Evolutionary conservation across 495 filamentous ascomycete species (phyloP).

Genomic region (Penicillium fimorum): DNA sequence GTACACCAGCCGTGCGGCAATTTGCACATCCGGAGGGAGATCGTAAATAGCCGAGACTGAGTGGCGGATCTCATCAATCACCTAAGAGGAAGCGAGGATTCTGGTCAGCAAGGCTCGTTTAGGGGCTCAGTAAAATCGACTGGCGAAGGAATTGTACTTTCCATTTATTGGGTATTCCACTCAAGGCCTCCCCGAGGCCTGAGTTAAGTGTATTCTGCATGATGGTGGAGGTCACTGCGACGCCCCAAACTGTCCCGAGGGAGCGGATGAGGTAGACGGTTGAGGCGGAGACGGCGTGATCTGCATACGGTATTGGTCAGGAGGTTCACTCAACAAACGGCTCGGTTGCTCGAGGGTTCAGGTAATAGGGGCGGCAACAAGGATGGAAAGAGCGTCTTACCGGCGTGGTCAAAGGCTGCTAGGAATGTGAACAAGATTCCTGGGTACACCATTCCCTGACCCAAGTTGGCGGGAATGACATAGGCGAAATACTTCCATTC

Average conservation of each 20-base stretch:
- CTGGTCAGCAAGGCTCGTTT: conserved; percentile 20
- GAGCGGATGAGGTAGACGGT: conserved; percentile 63
- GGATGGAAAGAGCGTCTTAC: conserved; percentile 28
- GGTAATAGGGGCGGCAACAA: neutral
- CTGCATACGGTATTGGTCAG: conserved; percentile 27
- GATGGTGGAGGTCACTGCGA: conserved; percentile 60
- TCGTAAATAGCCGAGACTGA: conserved; percentile 54
- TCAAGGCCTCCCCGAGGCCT: conserved; percentile 55
- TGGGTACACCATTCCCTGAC: conserved; percentile 64
- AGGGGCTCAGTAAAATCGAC: neutral
- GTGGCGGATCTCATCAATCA: conserved; percentile 61
- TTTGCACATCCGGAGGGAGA: conserved; percentile 58
- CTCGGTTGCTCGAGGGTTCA: neutral
- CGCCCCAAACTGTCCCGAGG: conserved; percentile 62
- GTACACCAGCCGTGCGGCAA: conserved; percentile 58
- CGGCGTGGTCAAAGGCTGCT: conserved; percentile 60
- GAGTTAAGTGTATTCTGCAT: conserved; percentile 62
- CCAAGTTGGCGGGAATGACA: conserved; percentile 62
- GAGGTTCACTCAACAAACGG: neutral
- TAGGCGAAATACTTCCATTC: conserved; percentile 63
- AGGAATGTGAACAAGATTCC: conserved; percentile 62
- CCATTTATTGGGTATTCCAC: conserved; percentile 63
- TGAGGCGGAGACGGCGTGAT: conserved; percentile 64
- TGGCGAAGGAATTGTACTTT: conserved; percentile 53
- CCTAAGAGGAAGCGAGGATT: conserved; percentile 30